These are phyloP conservation scores for Solanum infundibuliforme DNA, from an alignment of 257 asterid species.

Conservation along the genomic window DNA sequence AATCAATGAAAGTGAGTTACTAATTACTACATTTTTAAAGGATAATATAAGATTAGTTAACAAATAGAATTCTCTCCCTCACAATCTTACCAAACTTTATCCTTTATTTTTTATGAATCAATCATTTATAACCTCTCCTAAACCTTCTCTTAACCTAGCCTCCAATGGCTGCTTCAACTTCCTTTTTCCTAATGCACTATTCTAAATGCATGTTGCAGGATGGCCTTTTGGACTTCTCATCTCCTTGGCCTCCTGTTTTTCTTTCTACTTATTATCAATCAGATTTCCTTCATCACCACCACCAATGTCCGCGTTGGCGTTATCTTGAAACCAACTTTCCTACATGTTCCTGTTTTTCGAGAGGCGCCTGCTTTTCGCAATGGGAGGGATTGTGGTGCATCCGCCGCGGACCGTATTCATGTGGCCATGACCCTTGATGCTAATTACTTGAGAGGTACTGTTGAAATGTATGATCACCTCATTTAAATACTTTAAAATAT, in stretches of 20 bases:
- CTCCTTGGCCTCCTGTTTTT: conserved; percentile 51
- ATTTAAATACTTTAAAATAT: neutral
- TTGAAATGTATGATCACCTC: neutral
- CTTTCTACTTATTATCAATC: conserved; percentile 16
- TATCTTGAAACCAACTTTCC: neutral
- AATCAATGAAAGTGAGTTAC: neutral
- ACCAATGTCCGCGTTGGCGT: neutral
- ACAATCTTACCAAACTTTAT: conserved; percentile 23
- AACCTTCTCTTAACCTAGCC: conserved; percentile 40
- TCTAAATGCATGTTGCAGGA: conserved; percentile 36
- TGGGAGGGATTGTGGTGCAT: conserved; percentile 22
- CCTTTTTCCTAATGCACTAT: conserved; percentile 9
- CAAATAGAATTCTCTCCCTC: conserved; percentile 31
- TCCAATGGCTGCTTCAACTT: conserved; percentile 42
- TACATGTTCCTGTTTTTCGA: conserved; percentile 25
- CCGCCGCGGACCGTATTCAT: conserved; percentile 14
- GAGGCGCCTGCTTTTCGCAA: conserved; percentile 70
- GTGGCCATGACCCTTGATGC: conserved; percentile 69
- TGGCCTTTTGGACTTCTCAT: conserved; percentile 44
- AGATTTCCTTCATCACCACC: neutral
- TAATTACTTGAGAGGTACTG: conserved; percentile 52
- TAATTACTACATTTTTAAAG: neutral
- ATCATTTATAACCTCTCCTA: conserved; percentile 31
- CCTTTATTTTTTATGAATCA: conserved; percentile 17
- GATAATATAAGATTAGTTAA: neutral